Evolutionary conservation across 805 yeast species (phyloP).

Genomic region (Komagataella phaffii): DNA sequence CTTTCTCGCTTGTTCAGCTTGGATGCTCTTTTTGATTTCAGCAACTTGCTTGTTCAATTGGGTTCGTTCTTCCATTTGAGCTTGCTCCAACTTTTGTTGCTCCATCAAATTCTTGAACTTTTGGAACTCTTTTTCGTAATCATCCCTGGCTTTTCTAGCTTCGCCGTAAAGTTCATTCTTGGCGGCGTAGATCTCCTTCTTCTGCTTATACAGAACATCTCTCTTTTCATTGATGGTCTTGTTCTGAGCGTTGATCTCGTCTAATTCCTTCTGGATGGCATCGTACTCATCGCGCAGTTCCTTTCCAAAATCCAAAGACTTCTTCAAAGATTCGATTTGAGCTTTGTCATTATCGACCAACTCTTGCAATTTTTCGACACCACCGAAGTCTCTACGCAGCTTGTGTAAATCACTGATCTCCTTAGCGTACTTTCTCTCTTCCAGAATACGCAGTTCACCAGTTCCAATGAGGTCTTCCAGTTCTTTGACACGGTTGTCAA

Average conservation of each 20-base stretch:
- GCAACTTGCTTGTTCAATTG: slow-evolving; percentile 37
- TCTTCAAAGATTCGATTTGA: slow-evolving; percentile 65
- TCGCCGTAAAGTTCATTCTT: slow-evolving; percentile 56
- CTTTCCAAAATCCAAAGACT: slow-evolving; percentile 38
- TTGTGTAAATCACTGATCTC: slow-evolving; percentile 79
- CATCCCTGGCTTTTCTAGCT: slow-evolving; percentile 57
- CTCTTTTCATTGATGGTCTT: slow-evolving; percentile 56
- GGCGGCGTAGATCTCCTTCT: slow-evolving; percentile 51
- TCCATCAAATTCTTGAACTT: slow-evolving; percentile 57
- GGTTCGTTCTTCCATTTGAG: slow-evolving; percentile 47
- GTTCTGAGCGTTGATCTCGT: slow-evolving; percentile 45
- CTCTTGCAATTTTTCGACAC: slow-evolving; percentile 62
- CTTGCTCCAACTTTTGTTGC: slow-evolving; percentile 56
- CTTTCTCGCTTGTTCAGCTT: slow-evolving; percentile 59
- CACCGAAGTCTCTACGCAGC: slow-evolving; percentile 63
- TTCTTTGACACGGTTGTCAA: slow-evolving; percentile 47
- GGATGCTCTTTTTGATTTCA: slow-evolving; percentile 43
- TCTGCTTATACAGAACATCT: slow-evolving; percentile 46
- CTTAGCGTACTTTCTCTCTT: slow-evolving; percentile 74
- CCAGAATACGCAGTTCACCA: slow-evolving; percentile 77
- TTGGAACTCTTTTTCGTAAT: slow-evolving; percentile 62
- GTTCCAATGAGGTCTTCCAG: slow-evolving; percentile 66
- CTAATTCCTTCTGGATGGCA: slow-evolving; percentile 52
- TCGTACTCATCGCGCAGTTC: slow-evolving; percentile 62
- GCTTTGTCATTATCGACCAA: slow-evolving; percentile 68